phyloP scores from a whole-genome alignment of 78 protist species.

The Reticulomyxa filosa region DNA sequence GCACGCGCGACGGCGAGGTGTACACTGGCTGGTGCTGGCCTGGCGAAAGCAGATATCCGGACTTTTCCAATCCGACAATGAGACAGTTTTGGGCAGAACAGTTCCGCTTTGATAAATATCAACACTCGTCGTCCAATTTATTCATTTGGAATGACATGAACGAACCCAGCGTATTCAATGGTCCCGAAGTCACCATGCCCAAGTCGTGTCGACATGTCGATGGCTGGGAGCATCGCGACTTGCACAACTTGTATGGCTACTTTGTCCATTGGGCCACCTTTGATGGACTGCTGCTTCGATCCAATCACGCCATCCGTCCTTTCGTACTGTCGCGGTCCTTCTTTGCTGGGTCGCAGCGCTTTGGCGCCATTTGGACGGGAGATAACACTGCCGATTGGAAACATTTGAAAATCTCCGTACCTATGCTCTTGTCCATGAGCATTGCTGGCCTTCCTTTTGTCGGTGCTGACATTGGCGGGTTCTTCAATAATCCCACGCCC shows the following conservation, averaged over 20 bases:
- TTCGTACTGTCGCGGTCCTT: constrained; percentile 86
- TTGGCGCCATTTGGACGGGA: constrained; percentile 96
- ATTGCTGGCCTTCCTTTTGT: constrained; percentile 64
- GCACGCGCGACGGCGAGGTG: constrained; percentile 22
- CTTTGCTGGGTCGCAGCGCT: constrained; percentile 85
- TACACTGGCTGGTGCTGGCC: constrained; percentile 98
- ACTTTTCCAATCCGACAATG: constrained; percentile 47
- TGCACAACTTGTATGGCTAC: constrained; percentile 89
- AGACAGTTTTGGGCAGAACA: constrained; percentile 73
- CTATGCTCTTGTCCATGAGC: constrained; percentile 64
- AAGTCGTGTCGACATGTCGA: constrained; percentile 55
- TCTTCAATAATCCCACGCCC: constrained; percentile 73
- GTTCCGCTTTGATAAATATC: background rate
- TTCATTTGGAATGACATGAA: constrained; percentile 98
- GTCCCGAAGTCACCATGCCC: constrained; percentile 87
- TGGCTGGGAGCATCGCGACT: constrained; percentile 63
- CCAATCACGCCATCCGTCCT: constrained; percentile 30
- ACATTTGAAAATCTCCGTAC: constrained; percentile 48
- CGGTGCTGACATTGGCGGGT: constrained; percentile 94
- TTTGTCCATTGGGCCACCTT: constrained; percentile 35
- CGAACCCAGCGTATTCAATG: constrained; percentile 90
- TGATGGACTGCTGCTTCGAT: background rate
- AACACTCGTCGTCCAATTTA: constrained; percentile 50
- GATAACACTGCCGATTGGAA: constrained; percentile 88
- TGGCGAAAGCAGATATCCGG: constrained; percentile 60